A percentile compares a stretch with the other conserved stretches of the same genome.
Evolutionary conservation across 345 rosid species (phyloP).

Genomic region (Euphorbia peplus): DNA sequence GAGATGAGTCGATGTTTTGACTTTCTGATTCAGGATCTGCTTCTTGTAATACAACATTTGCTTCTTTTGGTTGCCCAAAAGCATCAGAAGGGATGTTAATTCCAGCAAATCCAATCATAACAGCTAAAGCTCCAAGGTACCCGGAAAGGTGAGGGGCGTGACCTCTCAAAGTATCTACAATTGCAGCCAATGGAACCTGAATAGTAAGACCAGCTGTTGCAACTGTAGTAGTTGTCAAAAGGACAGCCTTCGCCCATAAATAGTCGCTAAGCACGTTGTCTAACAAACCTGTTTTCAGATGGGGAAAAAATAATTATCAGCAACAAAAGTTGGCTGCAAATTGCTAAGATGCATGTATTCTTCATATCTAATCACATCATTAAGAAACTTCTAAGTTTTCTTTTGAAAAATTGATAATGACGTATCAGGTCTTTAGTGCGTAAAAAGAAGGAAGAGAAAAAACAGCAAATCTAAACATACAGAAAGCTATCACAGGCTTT

Average conservation of each 20-base stretch:
- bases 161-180: conserved; percentile 72
- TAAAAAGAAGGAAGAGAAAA: too few relatives aligned
- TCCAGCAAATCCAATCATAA: conserved; percentile 86
- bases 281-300: conserved; percentile 53
- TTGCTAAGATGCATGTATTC: background rate
- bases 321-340: background rate
- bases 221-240: conserved; percentile 83
- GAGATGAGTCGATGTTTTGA: conserved; percentile 25
- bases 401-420: too few relatives aligned
- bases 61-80: conserved; percentile 42
- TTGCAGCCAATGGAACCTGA: conserved; percentile 93
- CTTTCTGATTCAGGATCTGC: conserved; percentile 38
- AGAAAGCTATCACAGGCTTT: too few relatives aligned
- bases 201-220: conserved; percentile 93
- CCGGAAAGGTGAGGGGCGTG: conserved; percentile 62
- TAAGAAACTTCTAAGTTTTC: background rate
- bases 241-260: conserved; percentile 92
- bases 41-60: conserved; percentile 42
- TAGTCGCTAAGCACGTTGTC: conserved; percentile 94
- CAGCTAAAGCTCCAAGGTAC: conserved; percentile 80
- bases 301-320: background rate
- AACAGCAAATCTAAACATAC: too few relatives aligned
- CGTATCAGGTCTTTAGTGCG: too few relatives aligned
- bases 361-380: background rate
- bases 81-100: conserved; percentile 69